phyloP scores from a whole-genome alignment of 2,329 filamentous ascomycete species.

The Verticillium alfalfae region DNA sequence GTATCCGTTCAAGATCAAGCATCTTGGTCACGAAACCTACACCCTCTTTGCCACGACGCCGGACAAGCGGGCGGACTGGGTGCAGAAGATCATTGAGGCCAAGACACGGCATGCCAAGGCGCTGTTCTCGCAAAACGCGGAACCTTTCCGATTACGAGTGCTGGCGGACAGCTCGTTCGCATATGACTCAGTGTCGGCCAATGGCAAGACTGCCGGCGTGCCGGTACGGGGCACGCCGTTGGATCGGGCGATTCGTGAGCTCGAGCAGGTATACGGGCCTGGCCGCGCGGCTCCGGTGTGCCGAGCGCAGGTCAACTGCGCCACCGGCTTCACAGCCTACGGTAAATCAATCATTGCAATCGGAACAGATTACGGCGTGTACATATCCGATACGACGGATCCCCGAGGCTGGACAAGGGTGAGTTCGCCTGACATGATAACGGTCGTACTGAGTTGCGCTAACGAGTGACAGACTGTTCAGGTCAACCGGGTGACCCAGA shows the following conservation, averaged over 20 bases:
- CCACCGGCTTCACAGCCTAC: slow-evolving; percentile 79
- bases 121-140: slow-evolving; percentile 85
- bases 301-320: slow-evolving; percentile 83
- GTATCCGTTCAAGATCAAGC: slow-evolving; percentile 93
- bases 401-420: slow-evolving; percentile 88
- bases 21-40: slow-evolving; percentile 89
- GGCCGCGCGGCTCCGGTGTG: slow-evolving; percentile 73
- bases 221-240: slow-evolving; percentile 86
- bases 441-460: slow-evolving; percentile 2
- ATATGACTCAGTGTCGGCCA: slow-evolving; percentile 59
- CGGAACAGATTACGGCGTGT: slow-evolving; percentile 92
- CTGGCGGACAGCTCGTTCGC: slow-evolving; percentile 90
- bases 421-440: slow-evolving; percentile 28
- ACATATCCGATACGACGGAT: slow-evolving; percentile 80
- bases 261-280: slow-evolving; percentile 72
- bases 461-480: slow-evolving; percentile 60
- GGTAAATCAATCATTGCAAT: slow-evolving; percentile 87
- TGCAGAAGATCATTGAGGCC: slow-evolving; percentile 85
- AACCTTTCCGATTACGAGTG: slow-evolving; percentile 87
- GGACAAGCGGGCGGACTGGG: slow-evolving; percentile 80
- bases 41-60: slow-evolving; percentile 79
- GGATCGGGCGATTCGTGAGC: slow-evolving; percentile 82
- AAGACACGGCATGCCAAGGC: slow-evolving; percentile 91
- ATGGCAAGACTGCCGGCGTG: slow-evolving; percentile 59
- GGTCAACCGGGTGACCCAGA: slow-evolving; percentile 75